phyloP scores from a whole-genome alignment of 2,329 filamentous ascomycete genomes.

The Aspergillus novofumigatus region DNA sequence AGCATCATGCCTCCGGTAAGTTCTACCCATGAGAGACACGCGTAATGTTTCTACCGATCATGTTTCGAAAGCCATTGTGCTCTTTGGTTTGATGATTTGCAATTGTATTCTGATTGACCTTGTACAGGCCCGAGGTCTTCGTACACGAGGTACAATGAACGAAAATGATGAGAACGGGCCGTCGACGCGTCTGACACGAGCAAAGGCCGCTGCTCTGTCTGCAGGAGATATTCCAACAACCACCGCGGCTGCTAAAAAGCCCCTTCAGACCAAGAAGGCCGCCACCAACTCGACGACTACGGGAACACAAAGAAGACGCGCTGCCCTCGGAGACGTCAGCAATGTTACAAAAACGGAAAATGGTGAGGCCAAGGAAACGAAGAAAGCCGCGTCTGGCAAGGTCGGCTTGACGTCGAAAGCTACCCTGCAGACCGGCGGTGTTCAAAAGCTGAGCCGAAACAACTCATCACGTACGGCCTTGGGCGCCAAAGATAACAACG shows the following conservation, averaged over 20 bases:
- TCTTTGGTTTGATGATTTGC: conserved; percentile 8
- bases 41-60: neutral
- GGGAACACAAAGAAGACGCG: conserved; percentile 65
- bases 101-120: conserved; percentile 35
- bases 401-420: conserved; percentile 72
- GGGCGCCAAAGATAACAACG: conserved; percentile 58
- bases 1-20: conserved; percentile 56
- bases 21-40: neutral
- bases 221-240: conserved; percentile 45
- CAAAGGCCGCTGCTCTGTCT: conserved; percentile 72
- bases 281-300: conserved; percentile 43
- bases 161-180: conserved; percentile 90
- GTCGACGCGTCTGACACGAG: conserved; percentile 82
- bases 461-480: conserved; percentile 61
- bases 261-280: conserved; percentile 68
- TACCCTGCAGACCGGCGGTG: conserved; percentile 68
- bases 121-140: conserved; percentile 62
- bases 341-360: conserved; percentile 73
- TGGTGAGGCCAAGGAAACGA: conserved; percentile 60
- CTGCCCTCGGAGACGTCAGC: conserved; percentile 88
- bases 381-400: conserved; percentile 66
- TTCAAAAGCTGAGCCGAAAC: conserved; percentile 66
- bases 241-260: conserved; percentile 60
- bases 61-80: conserved; percentile 3
- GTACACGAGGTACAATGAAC: conserved; percentile 73